phyloP scores from a whole-genome alignment of 176 grass and related monocot genomes.

The Thalia dealbata region DNA sequence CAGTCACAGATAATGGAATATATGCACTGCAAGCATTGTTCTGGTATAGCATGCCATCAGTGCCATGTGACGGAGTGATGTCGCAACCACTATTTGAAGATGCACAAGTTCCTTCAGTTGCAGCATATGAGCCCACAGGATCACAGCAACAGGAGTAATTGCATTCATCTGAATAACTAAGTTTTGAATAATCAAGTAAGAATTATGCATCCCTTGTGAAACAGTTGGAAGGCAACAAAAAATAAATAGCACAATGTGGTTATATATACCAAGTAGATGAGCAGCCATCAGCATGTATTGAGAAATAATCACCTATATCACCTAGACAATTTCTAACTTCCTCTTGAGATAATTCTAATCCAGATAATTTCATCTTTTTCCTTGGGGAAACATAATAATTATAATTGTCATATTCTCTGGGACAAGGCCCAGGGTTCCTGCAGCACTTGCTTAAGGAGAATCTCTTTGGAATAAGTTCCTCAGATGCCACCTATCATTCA shows the following conservation, averaged over 20 bases:
- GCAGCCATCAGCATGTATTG: background rate
- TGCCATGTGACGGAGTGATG: constrained; percentile 12
- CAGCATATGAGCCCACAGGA: constrained; percentile 25
- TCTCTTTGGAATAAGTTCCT: background rate
- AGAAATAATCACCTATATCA: background rate
- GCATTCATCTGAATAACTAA: constrained; percentile 11
- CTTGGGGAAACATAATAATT: background rate
- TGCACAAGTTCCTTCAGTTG: constrained; percentile 28
- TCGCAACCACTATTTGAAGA: constrained; percentile 16
- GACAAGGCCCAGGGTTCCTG: background rate
- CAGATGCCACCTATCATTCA: background rate
- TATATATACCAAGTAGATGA: background rate
- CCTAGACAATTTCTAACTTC: background rate
- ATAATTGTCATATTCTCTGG: background rate
- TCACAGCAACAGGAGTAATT: constrained; percentile 15
- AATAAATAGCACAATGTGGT: background rate
- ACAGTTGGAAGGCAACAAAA: background rate
- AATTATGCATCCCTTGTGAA: no score
- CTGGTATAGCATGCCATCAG: constrained; percentile 2
- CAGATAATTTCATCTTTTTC: background rate
- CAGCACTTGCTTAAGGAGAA: background rate
- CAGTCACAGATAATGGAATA: constrained; percentile 30
- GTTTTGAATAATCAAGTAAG: background rate
- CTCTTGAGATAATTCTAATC: background rate
- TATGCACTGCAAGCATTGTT: constrained; percentile 8